Conservation (phyloP, 768 basidiomycete species). For the Cubamyces lactineus region DNA sequence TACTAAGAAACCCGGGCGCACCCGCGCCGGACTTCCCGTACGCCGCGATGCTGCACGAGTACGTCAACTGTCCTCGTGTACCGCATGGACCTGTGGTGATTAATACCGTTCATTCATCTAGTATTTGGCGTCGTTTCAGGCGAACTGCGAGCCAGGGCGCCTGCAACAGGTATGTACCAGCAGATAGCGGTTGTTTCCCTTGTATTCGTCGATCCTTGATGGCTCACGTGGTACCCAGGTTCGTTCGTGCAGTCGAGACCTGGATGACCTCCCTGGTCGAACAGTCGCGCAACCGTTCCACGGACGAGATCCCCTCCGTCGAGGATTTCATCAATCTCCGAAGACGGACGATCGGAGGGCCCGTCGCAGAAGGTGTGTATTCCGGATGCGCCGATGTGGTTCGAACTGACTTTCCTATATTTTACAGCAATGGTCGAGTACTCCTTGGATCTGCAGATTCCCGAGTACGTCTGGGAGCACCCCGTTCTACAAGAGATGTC, state of each 20-base stretch:
- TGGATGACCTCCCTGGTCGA: conserved; percentile 42
- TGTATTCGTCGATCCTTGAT: conserved; percentile 10
- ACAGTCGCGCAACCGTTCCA: conserved; percentile 40
- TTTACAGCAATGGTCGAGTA: conserved; percentile 41
- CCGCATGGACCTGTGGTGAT: neutral
- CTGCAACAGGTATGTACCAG: conserved; percentile 37
- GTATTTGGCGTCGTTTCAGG: conserved; percentile 40
- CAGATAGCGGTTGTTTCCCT: neutral
- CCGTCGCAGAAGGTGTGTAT: conserved; percentile 41
- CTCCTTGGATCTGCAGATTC: conserved; percentile 41
- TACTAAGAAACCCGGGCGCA: conserved; percentile 34
- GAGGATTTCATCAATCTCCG: conserved; percentile 44
- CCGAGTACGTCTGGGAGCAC: conserved; percentile 40
- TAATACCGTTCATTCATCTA: conserved; percentile 22
- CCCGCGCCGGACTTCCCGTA: conserved; percentile 40
- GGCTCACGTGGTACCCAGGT: conserved; percentile 31
- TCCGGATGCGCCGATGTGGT: neutral
- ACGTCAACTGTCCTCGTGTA: conserved; percentile 17
- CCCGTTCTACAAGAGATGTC: conserved; percentile 42
- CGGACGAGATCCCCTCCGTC: conserved; percentile 41
- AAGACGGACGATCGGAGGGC: conserved; percentile 41
- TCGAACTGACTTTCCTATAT: neutral
- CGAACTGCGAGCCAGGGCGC: conserved; percentile 42
- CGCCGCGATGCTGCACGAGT: conserved; percentile 45
- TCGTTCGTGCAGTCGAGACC: conserved; percentile 39